Percentiles rank a stretch among this genome's conserved stretches.
phyloP scores from a whole-genome alignment of 2,329 filamentous ascomycete genomes.

The Aspergillus eucalypticola region DNA sequence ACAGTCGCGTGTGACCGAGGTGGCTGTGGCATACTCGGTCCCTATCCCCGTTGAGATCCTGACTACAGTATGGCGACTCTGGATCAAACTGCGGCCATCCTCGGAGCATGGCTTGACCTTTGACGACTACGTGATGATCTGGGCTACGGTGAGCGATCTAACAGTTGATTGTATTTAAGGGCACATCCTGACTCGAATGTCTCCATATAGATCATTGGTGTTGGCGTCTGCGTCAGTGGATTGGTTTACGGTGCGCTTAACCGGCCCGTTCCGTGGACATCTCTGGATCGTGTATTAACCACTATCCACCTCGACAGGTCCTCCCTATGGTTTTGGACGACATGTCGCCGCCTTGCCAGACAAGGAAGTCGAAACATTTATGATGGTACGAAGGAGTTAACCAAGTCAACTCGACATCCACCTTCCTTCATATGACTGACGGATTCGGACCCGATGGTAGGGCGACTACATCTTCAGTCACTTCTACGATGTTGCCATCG shows the following conservation, averaged over 20 bases:
- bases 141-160: conserved; percentile 15
- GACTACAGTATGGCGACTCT: conserved; percentile 16
- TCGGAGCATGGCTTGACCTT: conserved; percentile 9
- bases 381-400: conserved; percentile 8
- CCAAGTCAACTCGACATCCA: background rate
- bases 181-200: background rate
- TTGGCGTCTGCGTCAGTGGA: conserved; percentile 16
- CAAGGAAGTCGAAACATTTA: conserved; percentile 10
- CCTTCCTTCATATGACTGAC: background rate
- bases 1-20: conserved; percentile 11
- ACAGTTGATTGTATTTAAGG: background rate
- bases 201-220: conserved; percentile 7
- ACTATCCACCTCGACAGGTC: conserved; percentile 6
- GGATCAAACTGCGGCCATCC: conserved; percentile 11
- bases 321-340: conserved; percentile 18
- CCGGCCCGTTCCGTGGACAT: background rate
- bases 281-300: background rate
- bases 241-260: conserved; percentile 15
- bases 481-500: conserved; percentile 19
- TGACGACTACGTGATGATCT: conserved; percentile 19
- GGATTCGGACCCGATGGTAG: background rate
- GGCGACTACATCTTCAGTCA: conserved; percentile 21
- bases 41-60: conserved; percentile 18
- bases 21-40: conserved; percentile 15
- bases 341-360: conserved; percentile 13